Conservation (phyloP, 2,329 filamentous ascomycete genomes). For the Aureobasidium sp. region DNA sequence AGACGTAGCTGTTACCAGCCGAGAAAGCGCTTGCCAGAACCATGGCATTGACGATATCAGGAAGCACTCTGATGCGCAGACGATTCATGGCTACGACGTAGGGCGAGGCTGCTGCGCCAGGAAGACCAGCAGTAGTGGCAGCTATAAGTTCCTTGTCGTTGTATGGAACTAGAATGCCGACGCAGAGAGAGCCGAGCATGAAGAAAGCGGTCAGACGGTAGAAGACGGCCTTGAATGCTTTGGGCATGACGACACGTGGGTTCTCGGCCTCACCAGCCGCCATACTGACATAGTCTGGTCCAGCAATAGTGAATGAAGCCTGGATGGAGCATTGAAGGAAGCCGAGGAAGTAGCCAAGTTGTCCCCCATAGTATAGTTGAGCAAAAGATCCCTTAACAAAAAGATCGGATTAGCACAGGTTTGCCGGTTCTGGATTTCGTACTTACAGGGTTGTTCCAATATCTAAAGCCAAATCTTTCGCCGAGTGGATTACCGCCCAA, state of each 20-base stretch:
- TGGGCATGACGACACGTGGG: slow-evolving; percentile 60
- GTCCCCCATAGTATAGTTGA: slow-evolving; percentile 55
- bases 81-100: slow-evolving; percentile 62
- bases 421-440: not conserved
- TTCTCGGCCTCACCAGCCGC: slow-evolving; percentile 63
- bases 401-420: not conserved
- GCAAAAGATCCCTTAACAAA: slow-evolving; percentile 45
- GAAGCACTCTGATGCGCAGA: slow-evolving; percentile 53
- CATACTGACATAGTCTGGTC: slow-evolving; percentile 59
- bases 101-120: slow-evolving; percentile 57
- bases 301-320: slow-evolving; percentile 59
- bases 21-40: slow-evolving; percentile 61
- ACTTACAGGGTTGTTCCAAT: slow-evolving; percentile 22
- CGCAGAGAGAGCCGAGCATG: slow-evolving; percentile 62
- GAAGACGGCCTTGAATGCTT: slow-evolving; percentile 70
- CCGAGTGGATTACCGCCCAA: slow-evolving; percentile 64
- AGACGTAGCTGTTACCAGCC: slow-evolving; percentile 60
- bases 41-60: slow-evolving; percentile 66
- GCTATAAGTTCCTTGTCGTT: slow-evolving; percentile 53
- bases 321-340: slow-evolving; percentile 69
- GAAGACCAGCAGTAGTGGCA: slow-evolving; percentile 50
- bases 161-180: slow-evolving; percentile 65
- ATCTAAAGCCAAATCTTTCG: slow-evolving; percentile 66
- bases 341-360: slow-evolving; percentile 64
- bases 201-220: slow-evolving; percentile 71